Conservation (phyloP, 2,329 filamentous ascomycete genomes). For the Harringtonia aguacate region DNA sequence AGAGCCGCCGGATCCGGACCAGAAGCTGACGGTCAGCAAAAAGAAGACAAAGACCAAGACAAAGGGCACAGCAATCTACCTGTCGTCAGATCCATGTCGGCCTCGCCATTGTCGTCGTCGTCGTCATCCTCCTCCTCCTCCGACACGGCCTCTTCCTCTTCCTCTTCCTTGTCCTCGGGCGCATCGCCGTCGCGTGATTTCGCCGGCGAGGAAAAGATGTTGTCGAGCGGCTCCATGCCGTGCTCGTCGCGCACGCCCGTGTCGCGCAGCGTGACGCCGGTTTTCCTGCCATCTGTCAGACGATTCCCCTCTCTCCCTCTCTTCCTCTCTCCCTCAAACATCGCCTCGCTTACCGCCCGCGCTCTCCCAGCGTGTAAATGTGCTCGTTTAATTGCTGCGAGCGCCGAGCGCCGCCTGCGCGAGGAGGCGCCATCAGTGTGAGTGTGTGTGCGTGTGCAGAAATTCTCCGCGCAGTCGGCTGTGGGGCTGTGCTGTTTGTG, state of each 20-base stretch:
- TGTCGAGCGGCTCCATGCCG: slow-evolving; percentile 80
- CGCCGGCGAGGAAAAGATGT: slow-evolving; percentile 79
- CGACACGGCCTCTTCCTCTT: slow-evolving; percentile 17
- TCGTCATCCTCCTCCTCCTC: slow-evolving; percentile 16
- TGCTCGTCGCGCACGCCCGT: slow-evolving; percentile 75
- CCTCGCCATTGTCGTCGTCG: slow-evolving; percentile 23
- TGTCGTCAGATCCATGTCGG: slow-evolving; percentile 40
- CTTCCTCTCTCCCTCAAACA: background rate
- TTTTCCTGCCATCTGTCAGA: slow-evolving; percentile 55
- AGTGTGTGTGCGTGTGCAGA: too few species aligned
- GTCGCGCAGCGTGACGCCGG: slow-evolving; percentile 72
- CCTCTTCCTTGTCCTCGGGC: slow-evolving; percentile 19
- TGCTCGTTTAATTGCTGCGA: slow-evolving; percentile 30
- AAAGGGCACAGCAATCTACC: slow-evolving; percentile 12
- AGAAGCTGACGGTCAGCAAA: slow-evolving; percentile 26
- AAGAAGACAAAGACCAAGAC: background rate
- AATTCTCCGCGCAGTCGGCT: too few species aligned
- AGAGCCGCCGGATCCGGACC: slow-evolving; percentile 43
- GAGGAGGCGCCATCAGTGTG: slow-evolving; percentile 25
- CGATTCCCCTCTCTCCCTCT: background rate
- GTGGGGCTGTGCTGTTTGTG: too few species aligned
- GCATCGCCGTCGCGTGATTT: slow-evolving; percentile 28
- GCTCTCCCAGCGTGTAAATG: slow-evolving; percentile 37
- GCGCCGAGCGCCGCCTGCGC: slow-evolving; percentile 23
- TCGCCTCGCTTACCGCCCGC: slow-evolving; percentile 31